phyloP scores from a whole-genome alignment of 2,329 filamentous ascomycete genomes.

The Alternaria metachromatica region DNA sequence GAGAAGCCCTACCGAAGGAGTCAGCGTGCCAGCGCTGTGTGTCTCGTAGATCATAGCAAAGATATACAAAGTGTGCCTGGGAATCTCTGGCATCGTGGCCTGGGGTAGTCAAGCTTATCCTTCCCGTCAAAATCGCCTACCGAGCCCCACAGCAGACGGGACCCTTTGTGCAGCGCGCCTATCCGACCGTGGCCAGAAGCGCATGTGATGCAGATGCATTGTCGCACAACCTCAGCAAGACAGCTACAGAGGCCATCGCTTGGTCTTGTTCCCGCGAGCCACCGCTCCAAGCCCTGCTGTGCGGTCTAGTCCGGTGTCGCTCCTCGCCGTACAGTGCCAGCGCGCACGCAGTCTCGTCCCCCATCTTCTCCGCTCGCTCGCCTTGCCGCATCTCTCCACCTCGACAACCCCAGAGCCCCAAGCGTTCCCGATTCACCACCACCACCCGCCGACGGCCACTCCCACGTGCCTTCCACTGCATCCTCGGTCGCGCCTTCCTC shows the following conservation, averaged over 20 bases:
- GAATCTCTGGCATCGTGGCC: background rate
- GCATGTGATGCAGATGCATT: constrained; percentile 43
- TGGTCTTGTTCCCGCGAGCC: constrained; percentile 22
- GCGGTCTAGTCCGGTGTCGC: constrained; percentile 1
- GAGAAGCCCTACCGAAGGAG: constrained; percentile 21
- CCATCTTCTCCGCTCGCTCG: constrained; percentile 9
- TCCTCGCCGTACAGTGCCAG: background rate
- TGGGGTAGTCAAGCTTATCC: background rate
- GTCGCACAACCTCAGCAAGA: constrained; percentile 44
- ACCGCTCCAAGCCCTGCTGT: background rate
- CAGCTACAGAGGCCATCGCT: constrained; percentile 28
- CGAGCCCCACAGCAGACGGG: constrained; percentile 15
- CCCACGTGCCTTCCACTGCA: constrained; percentile 3
- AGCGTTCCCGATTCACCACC: constrained; percentile 2
- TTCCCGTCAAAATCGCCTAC: constrained; percentile 4
- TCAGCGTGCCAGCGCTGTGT: background rate
- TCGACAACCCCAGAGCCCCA: constrained; percentile 16
- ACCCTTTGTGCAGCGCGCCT: constrained; percentile 7
- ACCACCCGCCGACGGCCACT: constrained; percentile 13
- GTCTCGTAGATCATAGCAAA: background rate
- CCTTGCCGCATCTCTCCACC: constrained; percentile 15
- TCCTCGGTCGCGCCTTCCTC: constrained; percentile 4
- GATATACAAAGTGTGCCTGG: background rate
- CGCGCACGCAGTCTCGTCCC: constrained; percentile 1
- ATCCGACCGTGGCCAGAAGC: constrained; percentile 29